phyloP scores from a whole-genome alignment of 768 basidiomycete species.

The Agrocybe pediades region DNA sequence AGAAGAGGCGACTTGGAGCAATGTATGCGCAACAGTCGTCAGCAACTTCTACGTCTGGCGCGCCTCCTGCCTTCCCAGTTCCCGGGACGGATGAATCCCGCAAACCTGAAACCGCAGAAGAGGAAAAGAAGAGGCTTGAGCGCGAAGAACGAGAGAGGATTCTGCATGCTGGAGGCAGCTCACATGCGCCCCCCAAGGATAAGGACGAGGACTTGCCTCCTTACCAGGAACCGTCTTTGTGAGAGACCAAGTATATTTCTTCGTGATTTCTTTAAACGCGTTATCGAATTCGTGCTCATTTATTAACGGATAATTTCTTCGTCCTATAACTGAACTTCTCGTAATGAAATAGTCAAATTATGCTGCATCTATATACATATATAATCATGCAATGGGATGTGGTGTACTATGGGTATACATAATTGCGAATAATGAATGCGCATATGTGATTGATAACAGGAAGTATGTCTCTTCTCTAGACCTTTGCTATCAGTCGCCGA shows the following conservation, averaged over 20 bases:
- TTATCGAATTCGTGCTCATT: too few relatives aligned
- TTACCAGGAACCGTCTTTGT: conserved; percentile 39
- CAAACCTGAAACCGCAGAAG: conserved; percentile 52
- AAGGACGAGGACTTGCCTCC: conserved; percentile 51
- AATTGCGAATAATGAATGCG: neutral
- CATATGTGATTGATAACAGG: neutral
- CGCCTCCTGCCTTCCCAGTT: neutral
- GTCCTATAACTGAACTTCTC: neutral
- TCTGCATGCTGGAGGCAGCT: conserved; percentile 26
- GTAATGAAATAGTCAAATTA: neutral
- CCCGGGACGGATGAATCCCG: conserved; percentile 9
- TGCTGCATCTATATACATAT: neutral
- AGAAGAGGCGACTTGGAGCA: conserved; percentile 59
- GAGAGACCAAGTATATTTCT: too few relatives aligned
- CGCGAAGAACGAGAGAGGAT: conserved; percentile 67
- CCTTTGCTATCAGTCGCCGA: conserved; percentile 84
- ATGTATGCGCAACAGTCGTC: conserved; percentile 33
- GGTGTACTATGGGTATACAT: conserved; percentile 1
- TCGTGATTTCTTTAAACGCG: too few relatives aligned
- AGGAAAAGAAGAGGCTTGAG: conserved; percentile 62
- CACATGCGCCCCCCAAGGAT: conserved; percentile 20
- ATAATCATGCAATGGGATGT: neutral
- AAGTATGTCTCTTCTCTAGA: conserved; percentile 36
- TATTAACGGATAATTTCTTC: neutral
- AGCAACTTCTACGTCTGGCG: neutral